Base-by-base conservation (phyloP, 805 yeast species). In the Teunomyces tritomae region DNA sequence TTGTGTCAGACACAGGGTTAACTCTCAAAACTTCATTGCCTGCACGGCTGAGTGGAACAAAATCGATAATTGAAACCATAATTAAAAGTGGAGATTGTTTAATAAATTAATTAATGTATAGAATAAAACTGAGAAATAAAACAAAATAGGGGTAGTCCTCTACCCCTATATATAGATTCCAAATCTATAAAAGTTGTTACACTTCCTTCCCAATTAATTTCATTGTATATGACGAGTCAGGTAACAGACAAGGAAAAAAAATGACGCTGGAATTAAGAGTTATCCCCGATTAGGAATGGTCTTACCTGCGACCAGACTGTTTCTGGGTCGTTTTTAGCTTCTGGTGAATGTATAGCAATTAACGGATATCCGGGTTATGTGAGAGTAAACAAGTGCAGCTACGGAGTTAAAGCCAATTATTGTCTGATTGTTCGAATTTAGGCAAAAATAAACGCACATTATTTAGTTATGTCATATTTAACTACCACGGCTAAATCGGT, bases 1-100 rank as follows among this genome's bases (percentile, higher is more conserved):
- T 63, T 14, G 61, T 65, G 5, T 67, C 51, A 7, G 54, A 20
- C 11, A 66, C 59, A 6, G 78, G 77, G 54, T 81, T 81, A 45
- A 75, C 55, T 6, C 53, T 46, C 14, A 77, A 57, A 8, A 77
- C 81, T 35, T 72, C 58, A 52, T 75, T 75, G 17, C 54, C 40
- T 37, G 40, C 40, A 26, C 40, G 40, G 40, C 50, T 36, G 50
- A 44, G 11, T 45, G 47, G 40, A 26, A 37, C 40, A 16, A 37
- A 37, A 26, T 37, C 40, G 27, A 17, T 37, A 37, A 37, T 37
- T 11, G 40, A 26, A 37, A 26, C 40, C 40, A 37, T 37, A 35
- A 43, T 26, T 26, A 48, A 17, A 5, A 35, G 28, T 17, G 20
- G 39, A 17, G n/a, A 35, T 16, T 16, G 24, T 17, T 13, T n/a